Percentiles rank a stretch among this genome's conserved stretches.
These are phyloP conservation scores for Cubamyces sp. DNA, from an alignment of 768 basidiomycete species.

Conservation along the genomic window DNA sequence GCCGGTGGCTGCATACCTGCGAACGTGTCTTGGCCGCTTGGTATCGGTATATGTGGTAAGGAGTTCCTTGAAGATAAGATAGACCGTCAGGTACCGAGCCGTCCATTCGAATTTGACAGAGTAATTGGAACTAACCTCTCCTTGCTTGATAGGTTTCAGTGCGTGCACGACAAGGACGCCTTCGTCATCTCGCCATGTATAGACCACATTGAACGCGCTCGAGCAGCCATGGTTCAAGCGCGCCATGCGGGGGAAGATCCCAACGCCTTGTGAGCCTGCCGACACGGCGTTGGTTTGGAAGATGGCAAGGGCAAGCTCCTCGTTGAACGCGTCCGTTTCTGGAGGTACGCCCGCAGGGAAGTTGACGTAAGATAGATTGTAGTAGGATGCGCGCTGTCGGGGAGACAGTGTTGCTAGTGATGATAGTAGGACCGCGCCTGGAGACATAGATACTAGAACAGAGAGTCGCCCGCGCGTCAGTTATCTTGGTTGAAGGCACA, in stretches of 20 bases:
- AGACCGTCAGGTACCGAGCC: neutral
- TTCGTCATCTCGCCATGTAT: conserved; percentile 59
- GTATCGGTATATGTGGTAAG: conserved; percentile 66
- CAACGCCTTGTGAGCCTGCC: conserved; percentile 50
- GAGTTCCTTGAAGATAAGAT: conserved; percentile 49
- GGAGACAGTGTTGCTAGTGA: conserved; percentile 40
- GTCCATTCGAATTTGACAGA: no score
- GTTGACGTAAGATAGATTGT: conserved; percentile 60
- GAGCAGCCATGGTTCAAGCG: conserved; percentile 73
- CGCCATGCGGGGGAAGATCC: conserved; percentile 71
- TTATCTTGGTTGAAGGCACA: neutral
- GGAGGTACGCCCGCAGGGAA: conserved; percentile 47
- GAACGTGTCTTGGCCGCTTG: conserved; percentile 52
- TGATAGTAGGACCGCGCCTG: conserved; percentile 46
- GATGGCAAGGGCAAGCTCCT: conserved; percentile 61
- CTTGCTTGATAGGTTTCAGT: conserved; percentile 53
- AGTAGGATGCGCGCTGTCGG: conserved; percentile 45
- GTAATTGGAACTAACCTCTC: conserved; percentile 43
- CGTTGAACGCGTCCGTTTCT: conserved; percentile 36
- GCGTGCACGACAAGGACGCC: conserved; percentile 58
- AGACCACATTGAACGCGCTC: conserved; percentile 67
- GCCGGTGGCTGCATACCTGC: conserved; percentile 46
- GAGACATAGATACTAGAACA: conserved; percentile 46
- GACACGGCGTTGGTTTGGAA: conserved; percentile 70
- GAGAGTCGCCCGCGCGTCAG: neutral